Base-by-base conservation (phyloP, 169 alveolate species). In the Cryptosporidium ryanae region DNA sequence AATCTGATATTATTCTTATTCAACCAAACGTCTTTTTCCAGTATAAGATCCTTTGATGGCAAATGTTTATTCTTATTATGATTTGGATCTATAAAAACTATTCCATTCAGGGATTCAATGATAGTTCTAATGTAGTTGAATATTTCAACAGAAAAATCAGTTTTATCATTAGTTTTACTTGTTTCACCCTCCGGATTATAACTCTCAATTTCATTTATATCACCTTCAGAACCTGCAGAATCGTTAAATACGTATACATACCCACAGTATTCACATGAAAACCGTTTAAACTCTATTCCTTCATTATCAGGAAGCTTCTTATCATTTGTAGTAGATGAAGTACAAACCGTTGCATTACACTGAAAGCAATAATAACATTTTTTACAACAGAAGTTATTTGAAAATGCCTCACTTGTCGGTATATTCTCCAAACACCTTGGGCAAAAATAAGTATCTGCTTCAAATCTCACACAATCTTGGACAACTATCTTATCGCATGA, bases 391-490 rank as follows among this genome's bases (percentile, higher is more conserved):
- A 91, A 89, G 50, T 82, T 84, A 25, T 61, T 89, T 8, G 90
- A 76, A 43, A 70, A 83, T 1, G 95, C 94, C 59, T 92, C 95
- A 21, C 84, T 61, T 12, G 91, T 57, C 27, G 93, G 93, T 65
- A 90, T 81, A 48, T 84, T 90, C 68, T 91, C 94, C 63, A 91
- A 46, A 43, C 94, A 92, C 27, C 65, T 25, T 25, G 94, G 90
- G 54, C 95, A 92, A 64, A 83, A 92, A 63, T 90, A 92, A 21
- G 92, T 82, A 38, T 92, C 95, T 48, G 92, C 71, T 82, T 92
- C 95, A 54, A 91, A 84, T 44, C 52, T 82, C 23, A 66, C 65
- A 27, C 52, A 84, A 17, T 50, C 67, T 43, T 49, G 64, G 66
- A 66, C 50, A 38, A 76, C 63, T 23, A 76, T 8, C 32, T 54